Percentiles rank a stretch among this genome's conserved stretches.
Conservation (phyloP, 2,329 filamentous ascomycete genomes). For the Hirsutella thompsonii region DNA sequence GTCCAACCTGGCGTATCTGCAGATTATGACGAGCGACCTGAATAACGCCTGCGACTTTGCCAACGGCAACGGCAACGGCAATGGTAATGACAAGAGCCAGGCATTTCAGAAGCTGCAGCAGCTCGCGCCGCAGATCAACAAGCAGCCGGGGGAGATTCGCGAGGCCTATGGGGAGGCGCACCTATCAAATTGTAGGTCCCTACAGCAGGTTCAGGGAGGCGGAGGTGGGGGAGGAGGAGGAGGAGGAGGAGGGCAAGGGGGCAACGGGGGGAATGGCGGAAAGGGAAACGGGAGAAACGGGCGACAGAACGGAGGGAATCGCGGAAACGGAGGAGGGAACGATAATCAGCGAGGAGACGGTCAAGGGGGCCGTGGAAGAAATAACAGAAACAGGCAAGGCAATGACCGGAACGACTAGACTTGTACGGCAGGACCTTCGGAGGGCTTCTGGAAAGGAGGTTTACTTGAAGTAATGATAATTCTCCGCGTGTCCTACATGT, state of each 20-base stretch:
- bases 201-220: not conserved
- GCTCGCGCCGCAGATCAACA: conserved; percentile 1
- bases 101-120: conserved; percentile 1
- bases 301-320: not conserved
- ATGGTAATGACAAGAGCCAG: not conserved
- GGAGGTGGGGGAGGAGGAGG: not conserved
- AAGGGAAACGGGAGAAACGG: not conserved
- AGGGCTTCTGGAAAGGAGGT: no score
- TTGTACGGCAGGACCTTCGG: no score
- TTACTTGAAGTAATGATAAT: no score
- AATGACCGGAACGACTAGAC: no score
- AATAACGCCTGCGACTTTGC: not conserved
- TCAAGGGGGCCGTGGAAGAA: no score
- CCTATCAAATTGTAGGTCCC: not conserved
- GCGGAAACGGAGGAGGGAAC: not conserved
- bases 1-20: conserved; percentile 3
- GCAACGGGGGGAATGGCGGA: not conserved
- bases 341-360: not conserved
- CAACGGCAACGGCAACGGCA: not conserved
- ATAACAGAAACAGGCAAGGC: no score
- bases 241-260: not conserved
- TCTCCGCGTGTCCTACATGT: no score
- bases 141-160: not conserved
- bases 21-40: conserved; percentile 1
- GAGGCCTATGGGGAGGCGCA: conserved; percentile 1